These are phyloP conservation scores for Phyllostachys edulis DNA, from an alignment of 176 grass and related monocot genomes.

Conservation along the genomic window DNA sequence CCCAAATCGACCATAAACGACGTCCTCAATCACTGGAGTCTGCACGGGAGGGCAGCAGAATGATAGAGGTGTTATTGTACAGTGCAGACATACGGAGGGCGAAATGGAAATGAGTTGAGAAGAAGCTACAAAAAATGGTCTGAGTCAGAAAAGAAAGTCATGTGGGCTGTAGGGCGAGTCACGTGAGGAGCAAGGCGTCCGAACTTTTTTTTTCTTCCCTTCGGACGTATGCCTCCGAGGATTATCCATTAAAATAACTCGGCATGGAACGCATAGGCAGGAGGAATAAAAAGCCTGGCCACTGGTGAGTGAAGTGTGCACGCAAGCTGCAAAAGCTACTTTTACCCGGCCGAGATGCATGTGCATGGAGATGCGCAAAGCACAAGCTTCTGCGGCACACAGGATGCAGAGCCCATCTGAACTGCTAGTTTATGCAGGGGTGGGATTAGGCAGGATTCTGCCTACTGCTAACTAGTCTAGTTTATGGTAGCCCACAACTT, in stretches of 20 bases:
- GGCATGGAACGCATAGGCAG: neutral
- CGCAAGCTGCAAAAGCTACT: slow-evolving; percentile 41
- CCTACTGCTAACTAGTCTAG: slow-evolving; percentile 19
- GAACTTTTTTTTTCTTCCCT: too few species aligned
- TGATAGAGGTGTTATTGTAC: too few species aligned
- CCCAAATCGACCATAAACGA: too few species aligned
- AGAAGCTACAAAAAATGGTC: too few species aligned
- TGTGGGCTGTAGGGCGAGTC: too few species aligned
- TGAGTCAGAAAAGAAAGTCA: too few species aligned
- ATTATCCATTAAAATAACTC: neutral
- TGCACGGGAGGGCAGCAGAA: too few species aligned
- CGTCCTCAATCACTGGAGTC: too few species aligned
- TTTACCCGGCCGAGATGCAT: slow-evolving; percentile 29
- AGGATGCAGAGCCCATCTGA: slow-evolving; percentile 18
- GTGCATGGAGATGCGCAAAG: slow-evolving; percentile 33
- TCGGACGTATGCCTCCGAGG: too few species aligned
- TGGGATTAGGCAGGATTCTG: slow-evolving; percentile 41
- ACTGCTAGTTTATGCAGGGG: slow-evolving; percentile 29
- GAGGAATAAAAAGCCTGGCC: slow-evolving; percentile 21
- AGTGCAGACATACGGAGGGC: too few species aligned
- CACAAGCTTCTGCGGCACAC: neutral
- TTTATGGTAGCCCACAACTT: slow-evolving; percentile 39
- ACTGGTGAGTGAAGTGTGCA: slow-evolving; percentile 1
- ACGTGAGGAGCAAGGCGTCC: too few species aligned
- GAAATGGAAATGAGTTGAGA: too few species aligned